phyloP scores from a whole-genome alignment of 768 basidiomycete genomes.

The Suillus bovinus region DNA sequence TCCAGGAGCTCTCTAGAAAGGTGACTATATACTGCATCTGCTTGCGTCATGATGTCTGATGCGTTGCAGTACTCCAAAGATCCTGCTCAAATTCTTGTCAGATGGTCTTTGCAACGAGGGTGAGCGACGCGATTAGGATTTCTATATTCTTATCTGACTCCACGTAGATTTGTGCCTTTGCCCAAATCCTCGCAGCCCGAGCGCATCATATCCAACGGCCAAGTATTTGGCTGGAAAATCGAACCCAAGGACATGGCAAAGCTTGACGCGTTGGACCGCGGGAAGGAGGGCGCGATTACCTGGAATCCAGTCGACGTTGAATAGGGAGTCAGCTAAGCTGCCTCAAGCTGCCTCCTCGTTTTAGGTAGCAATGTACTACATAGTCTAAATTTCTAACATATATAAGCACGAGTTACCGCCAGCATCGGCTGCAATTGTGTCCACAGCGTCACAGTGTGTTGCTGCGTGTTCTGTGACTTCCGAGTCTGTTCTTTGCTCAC shows the following conservation, averaged over 20 bases:
- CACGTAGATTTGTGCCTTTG: constrained; percentile 42
- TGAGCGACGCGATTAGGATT: constrained; percentile 30
- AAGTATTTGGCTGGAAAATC: constrained; percentile 49
- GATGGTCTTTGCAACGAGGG: constrained; percentile 85
- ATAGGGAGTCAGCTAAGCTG: background rate
- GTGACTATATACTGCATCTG: constrained; percentile 29
- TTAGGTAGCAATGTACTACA: too few relatives aligned
- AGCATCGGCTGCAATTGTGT: too few relatives aligned
- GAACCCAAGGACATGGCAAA: constrained; percentile 41
- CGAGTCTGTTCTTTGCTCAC: too few relatives aligned
- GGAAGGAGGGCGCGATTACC: constrained; percentile 42
- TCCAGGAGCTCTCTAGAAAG: constrained; percentile 53
- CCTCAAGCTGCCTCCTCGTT: background rate
- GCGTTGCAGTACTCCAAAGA: constrained; percentile 49
- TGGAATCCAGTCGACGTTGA: constrained; percentile 48
- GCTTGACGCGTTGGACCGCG: constrained; percentile 46
- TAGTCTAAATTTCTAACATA: too few relatives aligned
- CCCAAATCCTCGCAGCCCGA: constrained; percentile 47
- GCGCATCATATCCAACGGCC: constrained; percentile 45
- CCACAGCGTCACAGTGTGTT: too few relatives aligned
- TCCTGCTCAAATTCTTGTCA: constrained; percentile 74
- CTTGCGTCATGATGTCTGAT: background rate
- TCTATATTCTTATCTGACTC: constrained; percentile 3
- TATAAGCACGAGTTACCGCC: too few relatives aligned
- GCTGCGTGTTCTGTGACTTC: too few relatives aligned